Evolutionary conservation across 75 land plant species (phyloP), one percentile per base, ranked within the genome.

Genomic region (Cunninghamia lanceolata): DNA sequence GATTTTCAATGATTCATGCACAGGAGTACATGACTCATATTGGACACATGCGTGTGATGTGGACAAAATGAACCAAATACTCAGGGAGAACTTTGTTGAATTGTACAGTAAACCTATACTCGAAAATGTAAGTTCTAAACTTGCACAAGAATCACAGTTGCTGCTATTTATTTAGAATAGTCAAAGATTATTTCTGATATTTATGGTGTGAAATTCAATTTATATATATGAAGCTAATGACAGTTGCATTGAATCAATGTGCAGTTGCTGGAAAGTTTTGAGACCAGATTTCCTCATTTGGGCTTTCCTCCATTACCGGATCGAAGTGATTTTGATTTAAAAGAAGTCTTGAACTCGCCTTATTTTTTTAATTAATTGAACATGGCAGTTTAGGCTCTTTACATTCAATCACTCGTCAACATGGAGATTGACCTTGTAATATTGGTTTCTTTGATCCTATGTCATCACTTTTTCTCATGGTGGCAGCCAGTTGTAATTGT

Each of bases 1-100:
- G 42, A 81, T 46, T 83, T 32, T 66, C 52, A 34, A 21, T 77
- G 45, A 3, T 21, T 77, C 52, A 56, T 25, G 46, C 88, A 42
- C 96, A 97, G 98, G 99, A 66, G 99, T 96, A 47, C 99, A 97
- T 88, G 99, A 97, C 89, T 97, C 99, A 73, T 97, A 93, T 82
- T 97, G 99, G 99, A 97, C 99, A n/a, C 99, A 97, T 91, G 99
- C 99, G 50, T 94, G 98, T 82, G 95, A 96, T 85, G 96, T 96
- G 38, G 98, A 96, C 70, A 66, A 89, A 87, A 93, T 97, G 98
- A 97, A 97, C 88, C 84, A 42, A 47, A 92, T 97, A 83, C 92
- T 96, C 1, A 91, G 99, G 63, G 94, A 97, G 89, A 96, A 97
- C 63, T 97, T 96, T 85, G 99, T 96, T 54, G 95, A 97, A 82